phyloP scores from a whole-genome alignment of 257 asterid genomes.

The Misopates orontium region DNA sequence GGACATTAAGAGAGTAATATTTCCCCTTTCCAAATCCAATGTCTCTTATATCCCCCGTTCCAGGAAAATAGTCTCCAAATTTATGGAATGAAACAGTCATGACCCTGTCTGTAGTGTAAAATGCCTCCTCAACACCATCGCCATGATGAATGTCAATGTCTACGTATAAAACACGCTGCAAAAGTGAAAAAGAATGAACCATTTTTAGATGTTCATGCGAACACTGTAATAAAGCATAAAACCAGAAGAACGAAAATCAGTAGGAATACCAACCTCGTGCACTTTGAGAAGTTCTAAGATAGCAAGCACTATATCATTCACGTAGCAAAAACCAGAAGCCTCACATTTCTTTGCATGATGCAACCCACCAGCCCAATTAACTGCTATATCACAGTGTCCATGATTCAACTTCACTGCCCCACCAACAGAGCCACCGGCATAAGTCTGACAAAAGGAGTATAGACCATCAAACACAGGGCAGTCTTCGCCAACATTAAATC shows the following conservation, averaged over 20 bases:
- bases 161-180: constrained; percentile 62
- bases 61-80: constrained; percentile 70
- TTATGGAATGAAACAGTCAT: constrained; percentile 69
- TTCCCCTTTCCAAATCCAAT: constrained; percentile 61
- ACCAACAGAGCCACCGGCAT: constrained; percentile 69
- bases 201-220: constrained; percentile 1
- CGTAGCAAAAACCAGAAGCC: constrained; percentile 69
- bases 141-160: constrained; percentile 73
- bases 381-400: constrained; percentile 61
- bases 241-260: neutral
- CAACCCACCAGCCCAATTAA: constrained; percentile 69
- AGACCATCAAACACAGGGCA: constrained; percentile 66
- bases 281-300: constrained; percentile 59
- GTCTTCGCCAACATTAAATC: constrained; percentile 64
- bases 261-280: constrained; percentile 45
- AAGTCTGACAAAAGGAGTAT: constrained; percentile 60
- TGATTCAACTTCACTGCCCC: constrained; percentile 63
- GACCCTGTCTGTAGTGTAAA: constrained; percentile 70
- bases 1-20: constrained; percentile 64
- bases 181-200: constrained; percentile 10
- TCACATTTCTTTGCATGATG: constrained; percentile 68
- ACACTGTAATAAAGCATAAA: neutral
- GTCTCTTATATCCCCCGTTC: constrained; percentile 65
- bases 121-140: constrained; percentile 70
- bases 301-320: constrained; percentile 62